Evolutionary conservation across 345 rosid species (phyloP).

Genomic region (Lumnitzera racemosa): DNA sequence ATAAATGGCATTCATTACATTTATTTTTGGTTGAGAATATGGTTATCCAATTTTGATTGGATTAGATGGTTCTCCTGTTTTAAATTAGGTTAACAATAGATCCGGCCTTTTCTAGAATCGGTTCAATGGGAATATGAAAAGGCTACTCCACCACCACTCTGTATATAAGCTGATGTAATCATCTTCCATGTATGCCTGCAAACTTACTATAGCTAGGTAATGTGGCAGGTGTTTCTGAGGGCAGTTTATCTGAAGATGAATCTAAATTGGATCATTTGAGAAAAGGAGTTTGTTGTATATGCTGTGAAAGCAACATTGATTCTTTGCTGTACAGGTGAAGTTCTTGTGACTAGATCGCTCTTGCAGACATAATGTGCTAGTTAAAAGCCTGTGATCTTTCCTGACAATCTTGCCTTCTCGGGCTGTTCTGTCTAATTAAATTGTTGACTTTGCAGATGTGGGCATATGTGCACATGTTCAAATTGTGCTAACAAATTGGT

Average conservation of each 20-base stretch:
- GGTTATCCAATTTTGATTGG: too few species aligned
- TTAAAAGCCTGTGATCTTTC: too few species aligned
- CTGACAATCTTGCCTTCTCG: too few species aligned
- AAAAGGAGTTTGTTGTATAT: slow-evolving; percentile 77
- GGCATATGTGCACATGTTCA: slow-evolving; percentile 92
- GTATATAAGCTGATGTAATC: neutral
- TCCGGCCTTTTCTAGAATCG: too few species aligned
- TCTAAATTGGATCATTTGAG: slow-evolving; percentile 72
- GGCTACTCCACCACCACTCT: too few species aligned
- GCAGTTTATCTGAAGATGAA: slow-evolving; percentile 28
- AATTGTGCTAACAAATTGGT: slow-evolving; percentile 76
- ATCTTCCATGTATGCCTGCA: slow-evolving; percentile 3
- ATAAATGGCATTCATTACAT: neutral
- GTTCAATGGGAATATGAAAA: too few species aligned
- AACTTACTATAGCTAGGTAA: neutral
- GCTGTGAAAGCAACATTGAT: slow-evolving; percentile 62
- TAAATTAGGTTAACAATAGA: too few species aligned
- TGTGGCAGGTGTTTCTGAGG: slow-evolving; percentile 39
- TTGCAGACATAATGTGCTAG: neutral
- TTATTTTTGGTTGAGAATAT: too few species aligned
- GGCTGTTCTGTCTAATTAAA: too few species aligned
- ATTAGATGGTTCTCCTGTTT: too few species aligned
- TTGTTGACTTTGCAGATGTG: slow-evolving; percentile 53
- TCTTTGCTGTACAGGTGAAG: slow-evolving; percentile 76
- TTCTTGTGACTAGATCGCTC: neutral